Percentiles rank a stretch among this genome's conserved stretches.
Evolutionary conservation across 2,329 filamentous ascomycete genomes (phyloP).

Genomic region (Nemania abortiva): DNA sequence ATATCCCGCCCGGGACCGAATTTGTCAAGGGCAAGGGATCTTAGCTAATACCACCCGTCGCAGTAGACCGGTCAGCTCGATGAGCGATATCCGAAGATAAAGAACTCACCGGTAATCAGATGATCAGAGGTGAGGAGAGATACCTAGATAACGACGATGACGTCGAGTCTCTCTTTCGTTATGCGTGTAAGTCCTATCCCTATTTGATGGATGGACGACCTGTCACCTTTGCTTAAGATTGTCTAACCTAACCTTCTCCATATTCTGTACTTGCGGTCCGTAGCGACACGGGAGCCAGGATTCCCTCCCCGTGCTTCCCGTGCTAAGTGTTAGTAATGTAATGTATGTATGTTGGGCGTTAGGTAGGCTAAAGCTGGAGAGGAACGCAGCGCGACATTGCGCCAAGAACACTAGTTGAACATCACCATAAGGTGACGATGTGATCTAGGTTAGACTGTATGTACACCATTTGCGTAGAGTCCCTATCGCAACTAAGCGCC

Average conservation of each 20-base stretch:
- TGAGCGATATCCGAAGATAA: conserved; percentile 14
- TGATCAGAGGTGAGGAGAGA: conserved; percentile 16
- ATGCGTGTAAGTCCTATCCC: background rate
- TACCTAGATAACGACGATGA: conserved; percentile 1
- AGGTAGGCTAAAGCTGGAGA: conserved; percentile 1
- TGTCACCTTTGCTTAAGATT: conserved; percentile 4
- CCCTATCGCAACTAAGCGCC: conserved; percentile 21
- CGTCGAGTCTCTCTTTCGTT: background rate
- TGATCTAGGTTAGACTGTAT: conserved; percentile 10
- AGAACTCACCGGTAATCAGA: conserved; percentile 1
- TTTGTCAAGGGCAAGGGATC: conserved; percentile 16
- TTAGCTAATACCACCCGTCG: conserved; percentile 12
- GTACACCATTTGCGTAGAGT: background rate
- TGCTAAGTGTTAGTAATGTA: conserved; percentile 5
- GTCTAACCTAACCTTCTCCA: background rate
- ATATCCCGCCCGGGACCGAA: conserved; percentile 34
- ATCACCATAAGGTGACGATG: conserved; percentile 16
- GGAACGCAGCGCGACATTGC: conserved; percentile 6
- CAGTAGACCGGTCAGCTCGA: conserved; percentile 10
- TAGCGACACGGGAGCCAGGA: conserved; percentile 33
- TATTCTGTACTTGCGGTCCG: conserved; percentile 28
- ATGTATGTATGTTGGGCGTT: background rate
- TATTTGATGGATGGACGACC: conserved; percentile 6
- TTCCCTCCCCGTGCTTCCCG: conserved; percentile 31
- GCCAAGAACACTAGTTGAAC: conserved; percentile 19